A percentile compares a stretch with the other conserved stretches of the same genome.
phyloP scores from a whole-genome alignment of 441 rosid species.

The Populus hybrid region DNA sequence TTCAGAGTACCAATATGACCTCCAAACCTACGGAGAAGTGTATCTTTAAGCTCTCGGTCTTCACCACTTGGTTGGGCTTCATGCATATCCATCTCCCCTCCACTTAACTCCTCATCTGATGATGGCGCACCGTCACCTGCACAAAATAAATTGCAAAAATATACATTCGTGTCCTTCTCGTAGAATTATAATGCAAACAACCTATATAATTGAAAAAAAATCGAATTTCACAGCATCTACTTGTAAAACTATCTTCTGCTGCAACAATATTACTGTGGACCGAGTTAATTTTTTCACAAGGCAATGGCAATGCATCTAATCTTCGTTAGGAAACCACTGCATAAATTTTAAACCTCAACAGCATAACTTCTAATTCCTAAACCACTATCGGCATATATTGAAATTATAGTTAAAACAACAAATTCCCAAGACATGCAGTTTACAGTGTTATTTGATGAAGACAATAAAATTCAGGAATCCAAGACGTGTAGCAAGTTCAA shows the following conservation, averaged over 20 bases:
- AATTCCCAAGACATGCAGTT: background rate
- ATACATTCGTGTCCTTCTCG: too few relatives aligned
- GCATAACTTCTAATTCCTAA: background rate
- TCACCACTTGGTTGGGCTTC: conserved; percentile 47
- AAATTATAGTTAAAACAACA: background rate
- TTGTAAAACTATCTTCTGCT: background rate
- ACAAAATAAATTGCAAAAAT: background rate
- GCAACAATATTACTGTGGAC: too few relatives aligned
- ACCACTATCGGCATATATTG: background rate
- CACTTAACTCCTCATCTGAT: conserved; percentile 79
- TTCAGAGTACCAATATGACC: conserved; percentile 79
- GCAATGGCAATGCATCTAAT: background rate
- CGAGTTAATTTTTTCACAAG: too few relatives aligned
- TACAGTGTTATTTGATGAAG: background rate
- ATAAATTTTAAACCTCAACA: background rate
- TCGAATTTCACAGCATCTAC: background rate
- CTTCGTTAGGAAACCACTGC: background rate
- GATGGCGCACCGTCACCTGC: conserved; percentile 64
- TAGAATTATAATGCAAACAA: background rate
- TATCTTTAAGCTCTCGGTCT: conserved; percentile 66
- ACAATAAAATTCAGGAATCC: background rate
- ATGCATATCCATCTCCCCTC: conserved; percentile 54
- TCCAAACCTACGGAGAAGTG: conserved; percentile 70
- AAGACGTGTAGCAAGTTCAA: background rate
- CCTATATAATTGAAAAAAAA: background rate